A percentile compares a stretch with the other conserved stretches of the same genome.
These are phyloP conservation scores for Xanthoconium stramineum DNA, from an alignment of 768 basidiomycete species.

Conservation along the genomic window DNA sequence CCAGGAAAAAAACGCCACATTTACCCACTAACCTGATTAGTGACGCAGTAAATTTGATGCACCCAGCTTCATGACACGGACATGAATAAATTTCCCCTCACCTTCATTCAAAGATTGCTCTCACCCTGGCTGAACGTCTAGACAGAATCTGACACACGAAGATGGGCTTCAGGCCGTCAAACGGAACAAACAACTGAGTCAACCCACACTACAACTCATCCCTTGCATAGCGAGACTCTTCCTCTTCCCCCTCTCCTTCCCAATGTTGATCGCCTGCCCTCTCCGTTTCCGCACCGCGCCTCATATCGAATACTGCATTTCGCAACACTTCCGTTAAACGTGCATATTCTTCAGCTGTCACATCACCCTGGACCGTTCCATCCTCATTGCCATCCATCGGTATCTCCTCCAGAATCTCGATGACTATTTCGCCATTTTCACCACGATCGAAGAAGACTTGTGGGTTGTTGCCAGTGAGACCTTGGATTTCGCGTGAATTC, in stretches of 20 bases:
- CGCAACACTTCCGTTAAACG: conserved; percentile 49
- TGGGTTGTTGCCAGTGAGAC: conserved; percentile 26
- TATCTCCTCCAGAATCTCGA: conserved; percentile 46
- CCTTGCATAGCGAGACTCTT: conserved; percentile 29
- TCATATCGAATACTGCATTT: conserved; percentile 51
- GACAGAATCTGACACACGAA: conserved; percentile 3
- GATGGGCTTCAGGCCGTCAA: conserved; percentile 16
- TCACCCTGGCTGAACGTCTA: conserved; percentile 4
- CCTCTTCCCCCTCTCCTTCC: conserved; percentile 32
- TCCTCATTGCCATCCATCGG: conserved; percentile 32
- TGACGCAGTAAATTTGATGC: conserved; percentile 15
- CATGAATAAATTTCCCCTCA: conserved; percentile 18
- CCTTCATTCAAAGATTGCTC: conserved; percentile 3
- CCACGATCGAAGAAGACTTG: conserved; percentile 42
- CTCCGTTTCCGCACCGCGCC: conserved; percentile 31
- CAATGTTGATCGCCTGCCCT: conserved; percentile 17
- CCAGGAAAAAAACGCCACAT: conserved; percentile 8
- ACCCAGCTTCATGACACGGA: conserved; percentile 22
- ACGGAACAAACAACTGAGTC: conserved; percentile 14
- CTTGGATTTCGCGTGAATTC: conserved; percentile 31
- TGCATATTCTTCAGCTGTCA: conserved; percentile 39
- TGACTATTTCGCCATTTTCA: conserved; percentile 40
- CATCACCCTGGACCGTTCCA: conserved; percentile 23
- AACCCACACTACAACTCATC: conserved; percentile 32
- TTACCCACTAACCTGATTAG: conserved; percentile 4